Percentiles rank a stretch among this genome's conserved stretches.
Conservation (phyloP, 75 land plant genomes). For the Pinus taeda region DNA sequence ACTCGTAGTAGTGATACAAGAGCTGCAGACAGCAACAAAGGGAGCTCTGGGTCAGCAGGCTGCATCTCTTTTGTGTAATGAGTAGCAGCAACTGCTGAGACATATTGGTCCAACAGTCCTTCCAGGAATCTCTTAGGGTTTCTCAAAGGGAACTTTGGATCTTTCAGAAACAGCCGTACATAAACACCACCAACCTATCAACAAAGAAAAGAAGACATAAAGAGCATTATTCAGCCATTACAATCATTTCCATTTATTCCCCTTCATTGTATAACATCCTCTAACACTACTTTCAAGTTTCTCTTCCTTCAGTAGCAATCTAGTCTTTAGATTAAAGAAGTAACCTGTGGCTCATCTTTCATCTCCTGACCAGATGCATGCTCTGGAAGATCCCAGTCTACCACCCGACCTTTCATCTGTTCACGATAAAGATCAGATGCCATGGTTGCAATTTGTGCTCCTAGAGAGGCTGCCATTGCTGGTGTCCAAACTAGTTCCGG, state of each 20-base stretch:
- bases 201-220: not conserved
- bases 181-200: conserved; percentile 99
- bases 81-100: conserved; percentile 91
- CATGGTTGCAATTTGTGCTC: conserved; percentile 97
- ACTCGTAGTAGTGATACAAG: conserved; percentile 93
- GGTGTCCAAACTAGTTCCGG: conserved; percentile 99
- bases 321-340: not conserved
- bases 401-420: conserved; percentile 90
- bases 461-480: conserved; percentile 97
- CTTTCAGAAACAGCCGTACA: conserved; percentile 92
- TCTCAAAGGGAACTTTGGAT: conserved; percentile 97
- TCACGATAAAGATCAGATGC: conserved; percentile 91
- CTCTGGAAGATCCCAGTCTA: conserved; percentile 99
- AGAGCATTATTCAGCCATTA: not conserved
- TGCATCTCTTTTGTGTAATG: conserved; percentile 62
- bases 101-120: conserved; percentile 94
- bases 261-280: not conserved
- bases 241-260: not conserved
- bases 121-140: conserved; percentile 96
- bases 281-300: not conserved
- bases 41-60: conserved; percentile 81
- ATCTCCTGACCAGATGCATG: conserved; percentile 93
- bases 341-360: conserved; percentile 99
- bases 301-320: not conserved
- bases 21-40: conserved; percentile 96